phyloP scores from a whole-genome alignment of 1,284 basidiomycete genomes.

The Testicularia cyperi region DNA sequence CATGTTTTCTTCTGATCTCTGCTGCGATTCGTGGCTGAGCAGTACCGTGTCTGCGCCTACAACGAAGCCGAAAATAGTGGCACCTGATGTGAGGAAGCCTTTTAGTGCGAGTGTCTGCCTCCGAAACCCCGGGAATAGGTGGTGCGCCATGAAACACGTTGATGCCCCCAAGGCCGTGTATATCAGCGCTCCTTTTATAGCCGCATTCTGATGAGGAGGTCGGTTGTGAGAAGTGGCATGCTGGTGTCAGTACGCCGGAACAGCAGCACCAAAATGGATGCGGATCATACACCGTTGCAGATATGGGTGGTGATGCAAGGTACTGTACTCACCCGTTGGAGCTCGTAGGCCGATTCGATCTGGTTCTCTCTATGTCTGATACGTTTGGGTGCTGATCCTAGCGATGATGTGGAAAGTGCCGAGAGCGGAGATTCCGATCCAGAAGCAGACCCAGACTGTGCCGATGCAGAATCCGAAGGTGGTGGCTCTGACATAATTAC shows the following conservation, averaged over 20 bases:
- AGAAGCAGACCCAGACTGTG: too few relatives aligned
- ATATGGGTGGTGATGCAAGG: too few relatives aligned
- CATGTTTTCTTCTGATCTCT: slow-evolving; percentile 47
- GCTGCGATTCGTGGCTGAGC: slow-evolving; percentile 44
- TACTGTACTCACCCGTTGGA: slow-evolving; percentile 39
- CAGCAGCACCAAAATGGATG: too few relatives aligned
- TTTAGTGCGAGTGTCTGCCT: slow-evolving; percentile 51
- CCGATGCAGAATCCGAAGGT: too few relatives aligned
- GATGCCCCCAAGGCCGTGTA: slow-evolving; percentile 43
- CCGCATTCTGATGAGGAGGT: slow-evolving; percentile 36
- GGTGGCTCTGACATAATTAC: too few relatives aligned
- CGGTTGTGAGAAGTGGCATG: background rate
- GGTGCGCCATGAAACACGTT: slow-evolving; percentile 40
- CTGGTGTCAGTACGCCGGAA: too few relatives aligned
- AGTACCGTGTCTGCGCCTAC: slow-evolving; percentile 51
- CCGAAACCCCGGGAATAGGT: slow-evolving; percentile 49
- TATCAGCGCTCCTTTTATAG: slow-evolving; percentile 38
- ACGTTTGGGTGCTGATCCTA: slow-evolving; percentile 32
- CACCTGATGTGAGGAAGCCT: slow-evolving; percentile 46
- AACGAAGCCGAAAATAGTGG: slow-evolving; percentile 53
- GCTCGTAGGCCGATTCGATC: slow-evolving; percentile 46
- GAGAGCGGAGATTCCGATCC: slow-evolving; percentile 23
- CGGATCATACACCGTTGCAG: too few relatives aligned
- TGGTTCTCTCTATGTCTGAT: slow-evolving; percentile 46
- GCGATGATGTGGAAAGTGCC: slow-evolving; percentile 12